Base-by-base conservation (phyloP, 2,329 filamentous ascomycete genomes). In the Aspergillus ustus region DNA sequence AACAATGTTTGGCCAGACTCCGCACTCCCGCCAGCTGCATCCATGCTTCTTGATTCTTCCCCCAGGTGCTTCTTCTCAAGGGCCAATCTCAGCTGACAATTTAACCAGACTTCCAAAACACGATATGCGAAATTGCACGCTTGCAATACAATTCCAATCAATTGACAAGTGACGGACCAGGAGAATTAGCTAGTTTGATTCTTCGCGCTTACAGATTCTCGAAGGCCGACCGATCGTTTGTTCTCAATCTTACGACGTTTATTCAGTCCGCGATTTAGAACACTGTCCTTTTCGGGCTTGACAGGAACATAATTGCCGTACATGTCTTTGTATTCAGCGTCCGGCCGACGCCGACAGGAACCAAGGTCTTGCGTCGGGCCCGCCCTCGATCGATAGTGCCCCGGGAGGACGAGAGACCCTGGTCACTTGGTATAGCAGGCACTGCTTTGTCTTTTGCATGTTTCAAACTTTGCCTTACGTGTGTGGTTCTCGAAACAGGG, bases 261-360 rank as follows among this genome's bases (percentile, higher is more conserved):
- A 40, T 40, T 15, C 11, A 17, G 22, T 17, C 17, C 17, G 34
- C 29, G 29, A 43, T 13, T 1, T 11, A n/a, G 13, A 13, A n/a
- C 5, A 19, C 20, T 46, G 44, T 63, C 31, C n/a, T 43, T 55
- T 20, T 28, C 11, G 5, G 60, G 37, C 17, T 40, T 40, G 11
- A 56, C 19, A 20, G 58, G 52, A 15, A 57, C 48, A 34, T 61
- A 65, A 7, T 59, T 60, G 31, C 59, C 58, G 22, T 45, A 60
- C 17, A 31, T 17, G 29, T 63, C 59, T 49, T 58, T 37, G 28
- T 55, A 51, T n/a, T 52, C 8, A 52, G 25, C 45, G 45, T 37
- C 9, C 60, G 25, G 11, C 28, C 22, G 13, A 54, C 49, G 11
- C 28, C 22, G 9, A 54, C 34, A 44, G 65, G 56, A n/a, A 40